Evolutionary conservation across 2,329 filamentous ascomycete species (phyloP), one percentile per base, ranked within the genome.

Genomic region (Ophiostoma sp.): DNA sequence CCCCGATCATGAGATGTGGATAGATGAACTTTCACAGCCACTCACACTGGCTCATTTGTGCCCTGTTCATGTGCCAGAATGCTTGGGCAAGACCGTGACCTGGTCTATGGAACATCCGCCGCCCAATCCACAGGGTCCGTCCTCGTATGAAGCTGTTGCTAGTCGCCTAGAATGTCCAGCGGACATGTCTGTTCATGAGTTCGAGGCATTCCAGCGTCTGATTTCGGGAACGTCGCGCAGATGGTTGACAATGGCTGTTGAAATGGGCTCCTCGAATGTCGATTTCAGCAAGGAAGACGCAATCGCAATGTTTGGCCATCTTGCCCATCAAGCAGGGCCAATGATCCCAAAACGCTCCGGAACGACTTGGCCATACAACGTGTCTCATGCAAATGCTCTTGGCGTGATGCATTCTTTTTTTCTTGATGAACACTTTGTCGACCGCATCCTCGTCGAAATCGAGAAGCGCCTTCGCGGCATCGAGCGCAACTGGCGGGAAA

Each of bases 211-310:
- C 69, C 85, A 88, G 73, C 81, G 79, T 0, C 78, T 89, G 0
- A 76, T 87, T 0, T 81, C 84, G 0, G 87, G 87, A 0, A 82
- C 80, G 2, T 76, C 81, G 11, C 80, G 84, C 0, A 82, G 88
- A 0, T 90, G 88, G 88, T 71, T 78, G 11, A 73, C 75, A 0
- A 72, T 79, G 0, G 77, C 88, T 0, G 78, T 82, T 0, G 88
- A 90, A 74, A 75, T 90, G 4, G 87, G 82, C 0, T 84, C 85
- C 0, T 84, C 86, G 0, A 80, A 88, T 74, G 70, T 93, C 2
- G 91, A 92, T 75, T 88, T 92, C 74, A 88, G 87, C 39, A 85
- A 84, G 0, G 83, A 87, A 39, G 82, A 85, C 0, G 87, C 87
- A 0, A 82, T 83, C 39, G 74, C 81, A 0, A 76, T 91, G 0